Base-by-base conservation (phyloP, 2,329 filamentous ascomycete species). In the Fusarium subtropicale region DNA sequence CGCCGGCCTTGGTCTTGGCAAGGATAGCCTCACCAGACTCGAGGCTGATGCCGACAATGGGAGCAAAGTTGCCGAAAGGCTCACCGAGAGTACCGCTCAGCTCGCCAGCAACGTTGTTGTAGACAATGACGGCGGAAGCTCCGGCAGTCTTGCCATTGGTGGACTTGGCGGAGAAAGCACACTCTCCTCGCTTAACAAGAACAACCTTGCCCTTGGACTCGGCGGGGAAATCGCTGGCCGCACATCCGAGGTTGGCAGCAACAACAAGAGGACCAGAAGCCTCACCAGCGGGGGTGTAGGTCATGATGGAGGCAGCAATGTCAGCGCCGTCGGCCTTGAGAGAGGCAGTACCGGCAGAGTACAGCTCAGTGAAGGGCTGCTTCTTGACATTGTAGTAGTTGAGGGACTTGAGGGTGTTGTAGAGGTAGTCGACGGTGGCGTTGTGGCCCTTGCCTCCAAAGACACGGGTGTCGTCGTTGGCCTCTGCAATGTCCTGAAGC, bases 101-200 rank as follows among this genome's bases (percentile, higher is more conserved):
- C 5, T 76, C 60, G 4, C 87, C 88, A 0, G 82, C 76, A 5
- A 80, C 83, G 63, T 90, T 90, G 81, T 91, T 90, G 79, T 90
- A 90, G 62, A 91, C 81, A 55, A 91, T 74, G 1, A 83, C 84
- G 2, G 80, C 90, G 1, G 77, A 75, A 2, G 90, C 90, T 20
- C 88, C 87, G 3, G 88, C 87, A 1, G 77, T 73, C 60, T 84
- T 85, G 26, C 88, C 89, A 20, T 84, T 78, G 38, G 81, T 77
- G 9, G 87, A 83, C 80, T 92, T 91, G 24, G 82, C 72, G 10
- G 81, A 84, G 59, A 91, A 91, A 18, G 82, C 71, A 74, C 90
- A 92, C 2, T 72, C 78, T 57, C 90, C 89, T 70, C 89, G 85
- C 8, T 81, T 82, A 56, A 91, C 82, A 24, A 91, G 80, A 7